Base-by-base conservation (phyloP, 257 asterid species). In the Mitragyna speciosa region DNA sequence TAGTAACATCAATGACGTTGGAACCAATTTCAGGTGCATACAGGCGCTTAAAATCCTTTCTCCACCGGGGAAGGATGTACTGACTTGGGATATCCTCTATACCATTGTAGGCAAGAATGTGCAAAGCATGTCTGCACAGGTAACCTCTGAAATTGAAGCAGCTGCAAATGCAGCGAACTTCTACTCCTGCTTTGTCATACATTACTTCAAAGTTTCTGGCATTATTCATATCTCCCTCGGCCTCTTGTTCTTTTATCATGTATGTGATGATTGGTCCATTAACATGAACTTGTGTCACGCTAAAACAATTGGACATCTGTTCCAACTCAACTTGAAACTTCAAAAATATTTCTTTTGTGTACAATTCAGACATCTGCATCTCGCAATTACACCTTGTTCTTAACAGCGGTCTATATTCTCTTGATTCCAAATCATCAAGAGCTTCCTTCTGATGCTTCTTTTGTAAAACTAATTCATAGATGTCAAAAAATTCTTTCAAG, bases 141-240 rank as follows among this genome's bases (percentile, higher is more conserved):
- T 83, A 81, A 30, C 89, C 89, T 71, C 58, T 78, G 58, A 86
- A 83, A 45, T 83, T 86, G 87, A 86, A 86, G 73, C 85, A 86
- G 75, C 80, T 48, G 59, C 89, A 86, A 26, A 56, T 81, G 69
- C 89, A 86, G 6, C 87, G 87, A 76, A 86, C 78, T 78, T 86
- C 89, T 12, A 41, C 45, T 30, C 82, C 87, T 58, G 69, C 45
- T 78, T 81, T 83, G 31, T 86, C 85, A 51, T 81, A 81, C 49
- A 78, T 67, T 48, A 86, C 89, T 78, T 86, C 89, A 71, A 78
- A 67, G 58, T 69, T 74, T 71, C 80, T 67, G 5, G 64, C 61
- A 10, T 47, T 75, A 2, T 39, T 77, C n/a, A 33, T 36, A 43
- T 82, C 80, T 58, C 72, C 85, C 54, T 78, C 77, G 1, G 72